phyloP scores from a whole-genome alignment of 1,284 basidiomycete species.

The Austroboletus niveus region DNA sequence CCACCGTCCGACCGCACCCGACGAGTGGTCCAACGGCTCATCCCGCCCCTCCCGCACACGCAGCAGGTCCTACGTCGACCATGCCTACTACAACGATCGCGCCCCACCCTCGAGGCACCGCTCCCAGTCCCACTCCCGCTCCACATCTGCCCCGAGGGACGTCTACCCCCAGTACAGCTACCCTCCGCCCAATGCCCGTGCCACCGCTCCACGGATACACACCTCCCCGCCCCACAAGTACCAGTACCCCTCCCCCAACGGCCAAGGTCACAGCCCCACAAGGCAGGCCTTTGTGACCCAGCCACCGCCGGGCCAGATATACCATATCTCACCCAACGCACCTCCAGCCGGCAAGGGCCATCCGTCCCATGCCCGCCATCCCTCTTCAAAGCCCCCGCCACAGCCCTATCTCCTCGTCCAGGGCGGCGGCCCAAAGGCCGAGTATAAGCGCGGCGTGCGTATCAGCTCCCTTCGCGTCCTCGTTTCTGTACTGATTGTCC shows the following conservation, averaged over 20 bases:
- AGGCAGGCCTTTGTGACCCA: slow-evolving; percentile 22
- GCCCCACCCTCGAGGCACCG: slow-evolving; percentile 18
- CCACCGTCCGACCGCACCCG: slow-evolving; percentile 1
- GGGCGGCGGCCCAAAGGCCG: slow-evolving; percentile 29
- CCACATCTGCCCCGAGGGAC: slow-evolving; percentile 15
- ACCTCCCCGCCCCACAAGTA: slow-evolving; percentile 21
- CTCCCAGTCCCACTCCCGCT: slow-evolving; percentile 27
- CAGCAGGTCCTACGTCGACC: slow-evolving; percentile 26
- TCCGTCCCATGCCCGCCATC: slow-evolving; percentile 21
- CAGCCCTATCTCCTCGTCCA: slow-evolving; percentile 29
- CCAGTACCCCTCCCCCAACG: slow-evolving; percentile 17
- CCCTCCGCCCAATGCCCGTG: slow-evolving; percentile 9
- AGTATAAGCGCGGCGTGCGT: slow-evolving; percentile 34
- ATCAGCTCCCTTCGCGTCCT: slow-evolving; percentile 8
- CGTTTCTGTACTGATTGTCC: slow-evolving; percentile 14
- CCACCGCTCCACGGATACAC: slow-evolving; percentile 15
- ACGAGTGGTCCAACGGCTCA: slow-evolving; percentile 22
- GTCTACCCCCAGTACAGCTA: slow-evolving; percentile 15
- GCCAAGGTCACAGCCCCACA: slow-evolving; percentile 12
- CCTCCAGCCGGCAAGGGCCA: slow-evolving; percentile 18
- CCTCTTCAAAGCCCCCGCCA: slow-evolving; percentile 21
- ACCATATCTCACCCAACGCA: slow-evolving; percentile 14
- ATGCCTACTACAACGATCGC: slow-evolving; percentile 18
- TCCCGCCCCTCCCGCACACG: slow-evolving; percentile 27
- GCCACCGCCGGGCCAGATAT: slow-evolving; percentile 32